Evolutionary conservation across 2,329 filamentous ascomycete species (phyloP).

Genomic region (Aspergillus ustus): DNA sequence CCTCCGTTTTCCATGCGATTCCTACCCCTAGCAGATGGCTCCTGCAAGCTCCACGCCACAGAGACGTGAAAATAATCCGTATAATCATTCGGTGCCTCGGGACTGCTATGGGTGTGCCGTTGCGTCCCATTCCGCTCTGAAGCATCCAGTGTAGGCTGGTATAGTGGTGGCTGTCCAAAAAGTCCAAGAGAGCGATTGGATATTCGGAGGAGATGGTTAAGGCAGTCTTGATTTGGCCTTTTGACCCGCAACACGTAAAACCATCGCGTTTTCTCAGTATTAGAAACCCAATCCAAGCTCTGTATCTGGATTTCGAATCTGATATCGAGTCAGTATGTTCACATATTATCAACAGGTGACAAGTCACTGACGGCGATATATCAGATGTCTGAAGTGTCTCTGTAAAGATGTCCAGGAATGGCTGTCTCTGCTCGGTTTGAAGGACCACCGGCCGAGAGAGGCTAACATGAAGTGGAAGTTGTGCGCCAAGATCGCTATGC

Average conservation of each 20-base stretch:
- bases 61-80: constrained; percentile 80
- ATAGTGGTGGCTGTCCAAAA: constrained; percentile 73
- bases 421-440: constrained; percentile 70
- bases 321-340: constrained; percentile 29
- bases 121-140: background rate
- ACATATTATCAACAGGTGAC: background rate
- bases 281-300: constrained; percentile 67
- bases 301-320: constrained; percentile 56
- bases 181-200: constrained; percentile 67
- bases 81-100: constrained; percentile 41
- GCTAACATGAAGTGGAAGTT: constrained; percentile 85
- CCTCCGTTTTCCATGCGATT: constrained; percentile 32
- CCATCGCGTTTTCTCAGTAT: constrained; percentile 71
- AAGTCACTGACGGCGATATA: constrained; percentile 50
- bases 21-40: constrained; percentile 53
- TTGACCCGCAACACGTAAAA: constrained; percentile 78
- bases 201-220: constrained; percentile 66
- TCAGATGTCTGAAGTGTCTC: constrained; percentile 48
- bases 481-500: constrained; percentile 75
- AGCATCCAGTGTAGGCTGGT: constrained; percentile 44
- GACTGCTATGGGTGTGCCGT: background rate
- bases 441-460: constrained; percentile 82
- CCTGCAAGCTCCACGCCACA: constrained; percentile 77
- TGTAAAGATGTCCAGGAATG: constrained; percentile 65
- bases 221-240: constrained; percentile 54